Evolutionary conservation across 2,329 filamentous ascomycete genomes (phyloP).

Genomic region (Dactylonectria macrodidyma): DNA sequence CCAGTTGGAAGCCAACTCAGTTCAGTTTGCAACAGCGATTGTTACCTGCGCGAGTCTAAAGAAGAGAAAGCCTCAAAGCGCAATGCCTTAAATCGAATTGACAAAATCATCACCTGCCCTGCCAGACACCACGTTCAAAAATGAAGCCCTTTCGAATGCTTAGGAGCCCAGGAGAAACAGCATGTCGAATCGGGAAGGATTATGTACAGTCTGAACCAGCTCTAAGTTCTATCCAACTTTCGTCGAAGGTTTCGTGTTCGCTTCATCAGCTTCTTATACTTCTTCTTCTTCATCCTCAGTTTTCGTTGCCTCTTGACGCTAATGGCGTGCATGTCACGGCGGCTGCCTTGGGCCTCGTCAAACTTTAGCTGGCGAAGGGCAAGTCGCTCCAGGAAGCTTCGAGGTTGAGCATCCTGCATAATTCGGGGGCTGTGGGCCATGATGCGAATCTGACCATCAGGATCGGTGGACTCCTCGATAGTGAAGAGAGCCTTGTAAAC

Average conservation of each 20-base stretch:
- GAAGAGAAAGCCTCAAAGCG: conserved; percentile 48
- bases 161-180: conserved; percentile 40
- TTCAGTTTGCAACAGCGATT: conserved; percentile 49
- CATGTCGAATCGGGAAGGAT: conserved; percentile 36
- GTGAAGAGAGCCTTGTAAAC: conserved; percentile 77
- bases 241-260: conserved; percentile 89
- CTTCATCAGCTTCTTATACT: conserved; percentile 99
- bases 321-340: conserved; percentile 80
- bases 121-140: conserved; percentile 49
- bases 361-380: conserved; percentile 74
- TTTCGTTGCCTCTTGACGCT: conserved; percentile 94
- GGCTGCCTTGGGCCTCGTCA: conserved; percentile 66
- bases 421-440: conserved; percentile 73
- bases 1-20: conserved; percentile 34
- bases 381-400: conserved; percentile 80
- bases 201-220: conserved; percentile 45
- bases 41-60: conserved; percentile 55
- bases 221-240: conserved; percentile 80
- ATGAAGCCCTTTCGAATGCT: conserved; percentile 46
- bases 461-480: conserved; percentile 76
- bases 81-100: conserved; percentile 48
- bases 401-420: conserved; percentile 64
- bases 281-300: conserved; percentile 99
- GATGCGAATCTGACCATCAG: conserved; percentile 72
- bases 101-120: conserved; percentile 48